These are phyloP conservation scores for Penicillium expansum DNA, from an alignment of 2,329 filamentous ascomycete genomes.

Conservation along the genomic window DNA sequence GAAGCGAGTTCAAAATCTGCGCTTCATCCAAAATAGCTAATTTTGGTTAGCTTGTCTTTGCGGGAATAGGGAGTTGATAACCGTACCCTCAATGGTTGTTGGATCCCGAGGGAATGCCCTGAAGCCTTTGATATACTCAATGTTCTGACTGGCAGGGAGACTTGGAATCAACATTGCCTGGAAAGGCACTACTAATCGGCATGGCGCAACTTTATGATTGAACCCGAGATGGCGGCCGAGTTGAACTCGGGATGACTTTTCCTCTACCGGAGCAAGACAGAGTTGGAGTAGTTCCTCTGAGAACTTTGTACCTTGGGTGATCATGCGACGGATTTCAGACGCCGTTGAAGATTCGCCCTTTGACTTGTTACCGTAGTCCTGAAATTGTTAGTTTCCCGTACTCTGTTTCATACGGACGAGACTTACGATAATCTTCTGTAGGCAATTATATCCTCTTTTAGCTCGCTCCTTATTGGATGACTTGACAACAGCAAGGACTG, in stretches of 20 bases:
- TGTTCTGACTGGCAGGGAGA: conserved; percentile 69
- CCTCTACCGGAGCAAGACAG: conserved; percentile 74
- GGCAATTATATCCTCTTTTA: conserved; percentile 49
- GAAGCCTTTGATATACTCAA: conserved; percentile 66
- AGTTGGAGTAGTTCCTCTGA: conserved; percentile 77
- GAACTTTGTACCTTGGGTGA: conserved; percentile 76
- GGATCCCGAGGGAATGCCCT: conserved; percentile 84
- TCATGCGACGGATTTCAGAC: conserved; percentile 66
- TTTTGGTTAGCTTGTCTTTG: conserved; percentile 16
- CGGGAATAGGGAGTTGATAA: not conserved
- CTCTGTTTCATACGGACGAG: not conserved
- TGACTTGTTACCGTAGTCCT: conserved; percentile 54
- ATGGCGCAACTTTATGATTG: conserved; percentile 77
- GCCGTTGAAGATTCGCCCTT: conserved; percentile 39
- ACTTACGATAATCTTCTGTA: conserved; percentile 42
- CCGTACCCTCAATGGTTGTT: conserved; percentile 67
- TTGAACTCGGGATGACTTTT: conserved; percentile 69
- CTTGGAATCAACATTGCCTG: conserved; percentile 80
- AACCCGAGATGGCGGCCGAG: conserved; percentile 76
- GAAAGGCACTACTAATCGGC: conserved; percentile 81
- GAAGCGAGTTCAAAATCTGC: conserved; percentile 82
- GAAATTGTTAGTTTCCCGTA: conserved; percentile 15
- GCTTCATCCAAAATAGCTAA: conserved; percentile 77
- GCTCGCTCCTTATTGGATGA: conserved; percentile 70
- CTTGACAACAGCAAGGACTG: conserved; percentile 80